phyloP scores from a whole-genome alignment of 1,284 basidiomycete genomes.

The Ustanciosporium gigantosporum region DNA sequence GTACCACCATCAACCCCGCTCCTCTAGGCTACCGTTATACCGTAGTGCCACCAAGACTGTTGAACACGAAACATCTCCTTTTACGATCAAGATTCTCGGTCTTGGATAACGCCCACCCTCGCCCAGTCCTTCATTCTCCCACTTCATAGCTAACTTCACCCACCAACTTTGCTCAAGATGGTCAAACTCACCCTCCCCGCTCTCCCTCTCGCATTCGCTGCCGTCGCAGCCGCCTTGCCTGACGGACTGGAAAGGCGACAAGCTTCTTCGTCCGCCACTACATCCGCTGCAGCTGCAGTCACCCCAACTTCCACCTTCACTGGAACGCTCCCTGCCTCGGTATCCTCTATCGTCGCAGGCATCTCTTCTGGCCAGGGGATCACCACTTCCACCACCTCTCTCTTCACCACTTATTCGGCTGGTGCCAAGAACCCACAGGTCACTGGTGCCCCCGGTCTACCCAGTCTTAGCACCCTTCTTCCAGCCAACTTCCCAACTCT shows the following conservation, averaged over 20 bases:
- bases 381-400: slow-evolving; percentile 37
- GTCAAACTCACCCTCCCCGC: slow-evolving; percentile 28
- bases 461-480: slow-evolving; percentile 24
- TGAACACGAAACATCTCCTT: too few relatives aligned
- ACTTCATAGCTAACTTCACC: too few relatives aligned
- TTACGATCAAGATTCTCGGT: too few relatives aligned
- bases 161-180: slow-evolving; percentile 16
- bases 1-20: too few relatives aligned
- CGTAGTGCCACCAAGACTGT: too few relatives aligned
- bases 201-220: slow-evolving; percentile 26
- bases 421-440: slow-evolving; percentile 50
- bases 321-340: slow-evolving; percentile 40
- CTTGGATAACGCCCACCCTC: too few relatives aligned
- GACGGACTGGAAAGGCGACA: slow-evolving; percentile 24
- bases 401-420: slow-evolving; percentile 39
- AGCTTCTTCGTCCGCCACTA: slow-evolving; percentile 7
- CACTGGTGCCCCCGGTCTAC: slow-evolving; percentile 47
- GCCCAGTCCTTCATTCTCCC: too few relatives aligned
- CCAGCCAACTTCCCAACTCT: slow-evolving; percentile 70
- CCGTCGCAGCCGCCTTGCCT: slow-evolving; percentile 15
- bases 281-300: slow-evolving; percentile 11
- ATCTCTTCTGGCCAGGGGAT: slow-evolving; percentile 37
- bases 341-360: slow-evolving; percentile 35
- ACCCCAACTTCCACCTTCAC: slow-evolving; percentile 43
- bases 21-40: too few relatives aligned